phyloP scores from a whole-genome alignment of 176 grass and related monocot genomes.

The Lolium multiflorum region DNA sequence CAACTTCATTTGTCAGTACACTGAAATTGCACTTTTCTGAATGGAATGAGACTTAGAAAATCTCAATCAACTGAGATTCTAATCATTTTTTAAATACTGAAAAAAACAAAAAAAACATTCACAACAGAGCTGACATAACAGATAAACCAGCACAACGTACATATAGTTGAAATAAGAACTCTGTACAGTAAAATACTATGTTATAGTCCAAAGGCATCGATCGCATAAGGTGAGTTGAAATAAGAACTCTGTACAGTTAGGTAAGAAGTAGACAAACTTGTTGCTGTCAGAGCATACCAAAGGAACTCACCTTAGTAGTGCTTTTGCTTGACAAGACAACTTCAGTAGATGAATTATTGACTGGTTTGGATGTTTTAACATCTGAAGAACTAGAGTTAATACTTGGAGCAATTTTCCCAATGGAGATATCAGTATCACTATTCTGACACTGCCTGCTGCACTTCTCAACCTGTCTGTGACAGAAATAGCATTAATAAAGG shows the following conservation, averaged over 20 bases:
- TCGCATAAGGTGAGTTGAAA: no score
- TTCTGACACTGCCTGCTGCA: neutral
- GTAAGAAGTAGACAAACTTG: neutral
- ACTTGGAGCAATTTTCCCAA: constrained; percentile 44
- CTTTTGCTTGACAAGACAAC: constrained; percentile 47
- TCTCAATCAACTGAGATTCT: neutral
- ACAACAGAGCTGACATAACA: neutral
- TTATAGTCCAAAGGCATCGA: neutral
- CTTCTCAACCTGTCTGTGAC: constrained; percentile 50
- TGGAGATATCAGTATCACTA: constrained; percentile 35
- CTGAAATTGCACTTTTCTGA: neutral
- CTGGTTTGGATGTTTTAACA: constrained; percentile 44
- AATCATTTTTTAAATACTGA: neutral
- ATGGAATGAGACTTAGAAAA: neutral
- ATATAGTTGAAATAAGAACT: neutral
- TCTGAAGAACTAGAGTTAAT: constrained; percentile 36
- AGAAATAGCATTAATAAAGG: constrained; percentile 51
- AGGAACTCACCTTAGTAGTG: constrained; percentile 58
- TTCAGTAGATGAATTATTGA: constrained; percentile 41
- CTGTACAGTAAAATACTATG: neutral
- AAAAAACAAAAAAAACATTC: neutral
- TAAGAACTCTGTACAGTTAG: neutral
- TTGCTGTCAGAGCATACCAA: neutral
- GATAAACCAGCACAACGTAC: neutral
- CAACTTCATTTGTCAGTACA: neutral